A percentile compares a stretch with the other conserved stretches of the same genome.
Conservation (phyloP, 371 early-diverging fungal genomes). For the Mucor sp. region DNA sequence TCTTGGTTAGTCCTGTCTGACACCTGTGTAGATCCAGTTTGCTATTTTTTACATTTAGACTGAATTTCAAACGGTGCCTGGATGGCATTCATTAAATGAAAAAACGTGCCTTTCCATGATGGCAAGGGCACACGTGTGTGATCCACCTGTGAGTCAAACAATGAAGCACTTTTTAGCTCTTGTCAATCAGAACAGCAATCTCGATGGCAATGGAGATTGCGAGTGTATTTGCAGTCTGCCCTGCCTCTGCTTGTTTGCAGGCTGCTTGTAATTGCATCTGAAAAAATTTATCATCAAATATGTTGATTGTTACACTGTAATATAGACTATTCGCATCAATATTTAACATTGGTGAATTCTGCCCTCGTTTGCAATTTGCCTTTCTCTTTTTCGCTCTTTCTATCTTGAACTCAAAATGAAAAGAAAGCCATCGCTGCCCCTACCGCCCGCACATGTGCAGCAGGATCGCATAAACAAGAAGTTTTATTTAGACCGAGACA, state of each 20-base stretch:
- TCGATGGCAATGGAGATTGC: too few relatives aligned
- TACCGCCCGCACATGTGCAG: not conserved
- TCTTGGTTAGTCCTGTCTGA: not conserved
- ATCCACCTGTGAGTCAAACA: not conserved
- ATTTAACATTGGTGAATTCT: not conserved
- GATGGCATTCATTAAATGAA: not conserved
- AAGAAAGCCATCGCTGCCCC: not conserved
- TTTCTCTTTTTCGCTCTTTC: not conserved
- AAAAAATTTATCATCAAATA: conserved; percentile 4
- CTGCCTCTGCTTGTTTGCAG: not conserved
- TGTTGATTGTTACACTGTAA: not conserved
- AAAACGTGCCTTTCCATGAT: not conserved
- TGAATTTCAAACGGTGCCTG: not conserved
- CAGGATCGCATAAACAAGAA: not conserved
- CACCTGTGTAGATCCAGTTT: not conserved
- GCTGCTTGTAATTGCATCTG: not conserved
- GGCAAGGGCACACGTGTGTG: not conserved
- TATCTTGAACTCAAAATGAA: not conserved
- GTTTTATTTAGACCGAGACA: conserved; percentile 30
- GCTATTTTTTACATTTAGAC: not conserved
- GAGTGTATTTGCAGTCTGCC: too few relatives aligned
- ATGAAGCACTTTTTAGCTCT: not conserved
- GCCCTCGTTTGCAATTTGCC: not conserved
- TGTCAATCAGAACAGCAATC: not conserved
- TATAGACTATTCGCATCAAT: not conserved